Conservation (phyloP, 2,329 filamentous ascomycete species). For the Alternaria incomplexa region DNA sequence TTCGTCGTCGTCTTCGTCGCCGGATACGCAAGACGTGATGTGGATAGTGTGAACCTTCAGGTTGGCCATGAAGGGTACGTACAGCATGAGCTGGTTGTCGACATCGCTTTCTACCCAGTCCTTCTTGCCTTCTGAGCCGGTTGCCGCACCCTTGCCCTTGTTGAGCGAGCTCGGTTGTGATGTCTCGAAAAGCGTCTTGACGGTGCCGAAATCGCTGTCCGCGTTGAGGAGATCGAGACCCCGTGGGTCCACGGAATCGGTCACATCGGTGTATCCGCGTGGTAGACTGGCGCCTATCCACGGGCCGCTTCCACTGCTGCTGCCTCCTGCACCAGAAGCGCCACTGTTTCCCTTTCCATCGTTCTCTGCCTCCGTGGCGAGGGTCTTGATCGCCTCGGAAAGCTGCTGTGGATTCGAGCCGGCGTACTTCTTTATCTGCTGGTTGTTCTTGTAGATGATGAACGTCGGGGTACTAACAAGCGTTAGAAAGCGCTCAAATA, state of each 20-base stretch:
- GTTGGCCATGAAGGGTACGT: constrained; percentile 84
- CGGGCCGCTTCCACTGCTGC: constrained; percentile 48
- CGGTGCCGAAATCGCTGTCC: constrained; percentile 75
- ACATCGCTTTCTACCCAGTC: constrained; percentile 98
- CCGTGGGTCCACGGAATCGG: constrained; percentile 77
- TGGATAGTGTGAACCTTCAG: constrained; percentile 87
- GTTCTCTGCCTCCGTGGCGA: constrained; percentile 68
- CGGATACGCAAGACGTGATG: constrained; percentile 79
- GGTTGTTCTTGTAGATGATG: constrained; percentile 75
- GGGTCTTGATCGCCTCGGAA: constrained; percentile 71
- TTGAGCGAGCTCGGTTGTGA: constrained; percentile 69
- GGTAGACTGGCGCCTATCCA: constrained; percentile 82
- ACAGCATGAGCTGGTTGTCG: constrained; percentile 95
- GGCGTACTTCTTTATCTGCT: constrained; percentile 70
- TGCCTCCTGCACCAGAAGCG: constrained; percentile 47
- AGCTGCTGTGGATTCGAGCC: constrained; percentile 78
- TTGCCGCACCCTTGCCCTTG: constrained; percentile 60
- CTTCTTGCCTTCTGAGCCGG: constrained; percentile 58
- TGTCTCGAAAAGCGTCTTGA: constrained; percentile 74
- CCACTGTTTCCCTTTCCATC: constrained; percentile 51
- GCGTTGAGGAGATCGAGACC: constrained; percentile 88
- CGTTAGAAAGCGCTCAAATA: constrained; percentile 14
- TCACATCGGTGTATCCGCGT: constrained; percentile 82
- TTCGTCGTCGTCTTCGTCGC: constrained; percentile 70
- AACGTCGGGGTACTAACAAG: constrained; percentile 79